Percentiles rank a stretch among this genome's conserved stretches.
phyloP scores from a whole-genome alignment of 805 yeast species.

The Yarrowia sp. region DNA sequence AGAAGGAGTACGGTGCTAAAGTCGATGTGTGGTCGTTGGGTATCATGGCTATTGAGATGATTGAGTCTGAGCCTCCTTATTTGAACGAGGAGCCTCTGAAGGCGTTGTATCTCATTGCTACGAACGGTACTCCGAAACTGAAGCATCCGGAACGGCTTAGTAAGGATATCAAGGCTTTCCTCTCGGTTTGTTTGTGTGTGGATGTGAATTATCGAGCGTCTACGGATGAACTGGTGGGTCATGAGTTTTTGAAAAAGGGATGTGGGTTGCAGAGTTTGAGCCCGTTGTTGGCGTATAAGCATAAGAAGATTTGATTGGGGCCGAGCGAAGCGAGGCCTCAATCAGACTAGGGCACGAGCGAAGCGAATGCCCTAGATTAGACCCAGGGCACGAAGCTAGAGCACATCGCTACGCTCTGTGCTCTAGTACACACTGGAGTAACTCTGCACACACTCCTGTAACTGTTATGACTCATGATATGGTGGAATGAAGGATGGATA shows the following conservation, averaged over 20 bases:
- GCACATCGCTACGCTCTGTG: no score
- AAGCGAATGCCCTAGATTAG: no score
- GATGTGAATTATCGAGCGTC: constrained; percentile 90
- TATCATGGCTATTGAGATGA: constrained; percentile 84
- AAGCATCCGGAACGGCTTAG: constrained; percentile 69
- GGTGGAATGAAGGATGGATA: background rate
- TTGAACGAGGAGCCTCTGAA: constrained; percentile 75
- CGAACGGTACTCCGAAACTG: constrained; percentile 77
- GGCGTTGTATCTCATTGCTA: constrained; percentile 72
- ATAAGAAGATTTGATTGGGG: constrained; percentile 10
- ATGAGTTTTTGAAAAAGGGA: constrained; percentile 48
- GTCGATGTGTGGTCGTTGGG: constrained; percentile 84
- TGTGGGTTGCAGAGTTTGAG: constrained; percentile 6
- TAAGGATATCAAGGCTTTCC: constrained; percentile 74
- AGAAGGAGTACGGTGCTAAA: constrained; percentile 76
- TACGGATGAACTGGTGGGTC: constrained; percentile 81
- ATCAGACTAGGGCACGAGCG: no score
- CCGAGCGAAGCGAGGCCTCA: no score
- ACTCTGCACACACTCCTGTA: no score
- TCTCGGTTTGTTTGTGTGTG: constrained; percentile 88
- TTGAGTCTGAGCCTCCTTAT: constrained; percentile 83
- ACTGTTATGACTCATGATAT: background rate
- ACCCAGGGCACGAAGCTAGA: no score
- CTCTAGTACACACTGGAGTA: no score
- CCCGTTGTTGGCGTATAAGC: constrained; percentile 24